Percentiles rank a stretch among this genome's conserved stretches.
Evolutionary conservation across 805 yeast genomes (phyloP).

Genomic region (Kurtzmaniella fragi): DNA sequence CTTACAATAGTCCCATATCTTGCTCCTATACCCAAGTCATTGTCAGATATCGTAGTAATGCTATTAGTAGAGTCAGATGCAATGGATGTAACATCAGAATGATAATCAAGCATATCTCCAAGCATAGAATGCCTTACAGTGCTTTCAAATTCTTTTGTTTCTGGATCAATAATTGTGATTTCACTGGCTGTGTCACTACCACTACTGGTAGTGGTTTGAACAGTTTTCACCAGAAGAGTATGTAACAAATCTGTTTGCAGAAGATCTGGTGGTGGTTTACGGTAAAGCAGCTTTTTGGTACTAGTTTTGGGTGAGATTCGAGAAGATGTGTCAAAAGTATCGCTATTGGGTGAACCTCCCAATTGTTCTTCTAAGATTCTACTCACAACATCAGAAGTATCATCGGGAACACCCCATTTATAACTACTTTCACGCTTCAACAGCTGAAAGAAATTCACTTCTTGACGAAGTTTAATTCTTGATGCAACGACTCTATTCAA

Average conservation of each 20-base stretch:
- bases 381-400: too few relatives aligned
- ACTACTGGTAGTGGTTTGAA: not conserved
- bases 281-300: too few relatives aligned
- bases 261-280: too few relatives aligned
- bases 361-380: too few relatives aligned
- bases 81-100: conserved; percentile 21
- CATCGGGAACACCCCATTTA: not conserved
- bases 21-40: conserved; percentile 10
- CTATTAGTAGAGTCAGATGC: conserved; percentile 2
- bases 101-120: conserved; percentile 42
- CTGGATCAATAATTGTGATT: conserved; percentile 7
- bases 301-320: too few relatives aligned
- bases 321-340: too few relatives aligned
- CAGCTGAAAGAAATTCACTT: conserved; percentile 29
- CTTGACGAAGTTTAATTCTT: conserved; percentile 37
- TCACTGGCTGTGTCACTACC: not conserved
- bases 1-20: conserved; percentile 13
- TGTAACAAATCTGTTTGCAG: too few relatives aligned
- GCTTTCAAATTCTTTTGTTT: conserved; percentile 21
- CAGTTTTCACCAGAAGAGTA: not conserved
- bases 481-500: conserved; percentile 29
- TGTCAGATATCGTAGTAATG: conserved; percentile 1
- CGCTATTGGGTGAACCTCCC: too few relatives aligned
- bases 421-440: conserved; percentile 4
- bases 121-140: conserved; percentile 32